A percentile compares a stretch with the other conserved stretches of the same genome.
These are phyloP conservation scores for Corylus americana DNA, from an alignment of 306 rosid genomes.

Conservation along the genomic window DNA sequence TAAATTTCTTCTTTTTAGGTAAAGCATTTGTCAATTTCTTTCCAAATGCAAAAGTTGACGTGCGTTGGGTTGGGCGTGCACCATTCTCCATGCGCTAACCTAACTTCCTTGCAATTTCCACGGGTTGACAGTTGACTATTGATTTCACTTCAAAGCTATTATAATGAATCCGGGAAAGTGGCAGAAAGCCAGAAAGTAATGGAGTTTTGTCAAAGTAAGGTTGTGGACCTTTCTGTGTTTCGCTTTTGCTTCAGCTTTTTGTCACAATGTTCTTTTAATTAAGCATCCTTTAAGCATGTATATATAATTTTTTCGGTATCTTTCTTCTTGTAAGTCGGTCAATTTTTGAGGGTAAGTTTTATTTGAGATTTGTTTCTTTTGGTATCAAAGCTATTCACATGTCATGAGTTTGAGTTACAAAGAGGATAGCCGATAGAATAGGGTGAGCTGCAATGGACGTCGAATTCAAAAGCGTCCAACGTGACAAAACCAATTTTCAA, in stretches of 20 bases:
- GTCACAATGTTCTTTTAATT: too few species aligned
- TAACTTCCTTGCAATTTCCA: not conserved
- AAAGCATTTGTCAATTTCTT: not conserved
- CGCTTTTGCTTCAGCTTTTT: not conserved
- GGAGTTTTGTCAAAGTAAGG: not conserved
- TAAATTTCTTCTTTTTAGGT: not conserved
- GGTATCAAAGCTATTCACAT: too few species aligned
- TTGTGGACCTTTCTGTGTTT: not conserved
- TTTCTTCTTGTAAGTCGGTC: too few species aligned
- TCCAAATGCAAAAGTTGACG: not conserved
- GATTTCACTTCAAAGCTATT: not conserved
- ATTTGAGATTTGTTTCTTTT: too few species aligned
- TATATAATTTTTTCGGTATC: too few species aligned
- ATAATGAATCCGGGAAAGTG: not conserved
- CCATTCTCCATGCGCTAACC: not conserved
- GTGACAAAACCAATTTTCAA: too few species aligned
- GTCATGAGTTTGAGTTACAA: too few species aligned
- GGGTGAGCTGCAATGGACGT: too few species aligned
- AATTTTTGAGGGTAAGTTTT: too few species aligned
- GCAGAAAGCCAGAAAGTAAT: not conserved
- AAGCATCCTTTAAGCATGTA: too few species aligned
- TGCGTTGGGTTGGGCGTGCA: not conserved
- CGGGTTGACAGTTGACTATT: slow-evolving; percentile 8
- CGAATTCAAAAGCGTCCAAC: too few species aligned
- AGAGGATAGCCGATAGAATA: too few species aligned